Percentiles rank a stretch among this genome's conserved stretches.
Conservation (phyloP, 192 early-diverging fungal species). For the Chytriomyces confervae region DNA sequence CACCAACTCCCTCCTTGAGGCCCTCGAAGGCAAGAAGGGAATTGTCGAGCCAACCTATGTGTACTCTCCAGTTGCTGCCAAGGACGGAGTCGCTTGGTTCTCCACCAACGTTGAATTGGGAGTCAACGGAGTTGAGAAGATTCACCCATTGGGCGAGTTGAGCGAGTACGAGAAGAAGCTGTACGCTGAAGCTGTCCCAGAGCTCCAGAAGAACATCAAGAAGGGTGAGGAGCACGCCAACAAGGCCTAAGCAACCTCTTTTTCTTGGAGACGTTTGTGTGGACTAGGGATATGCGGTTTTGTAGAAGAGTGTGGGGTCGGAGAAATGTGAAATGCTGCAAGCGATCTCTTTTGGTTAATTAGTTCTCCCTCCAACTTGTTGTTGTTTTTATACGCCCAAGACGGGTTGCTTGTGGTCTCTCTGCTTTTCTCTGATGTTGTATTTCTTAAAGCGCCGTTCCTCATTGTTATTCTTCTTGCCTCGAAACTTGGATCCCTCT, state of each 20-base stretch:
- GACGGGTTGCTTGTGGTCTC: too few relatives aligned
- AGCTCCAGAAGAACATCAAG: constrained; percentile 86
- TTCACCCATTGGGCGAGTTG: constrained; percentile 78
- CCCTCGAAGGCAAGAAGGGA: constrained; percentile 78
- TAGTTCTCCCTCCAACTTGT: too few relatives aligned
- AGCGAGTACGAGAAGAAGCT: constrained; percentile 83
- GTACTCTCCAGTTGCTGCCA: constrained; percentile 65
- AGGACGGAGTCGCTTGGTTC: constrained; percentile 67
- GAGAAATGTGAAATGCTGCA: too few relatives aligned
- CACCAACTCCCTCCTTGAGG: constrained; percentile 84
- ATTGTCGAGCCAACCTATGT: constrained; percentile 92
- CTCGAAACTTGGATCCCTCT: too few relatives aligned
- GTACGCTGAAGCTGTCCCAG: constrained; percentile 74
- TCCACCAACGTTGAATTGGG: constrained; percentile 68
- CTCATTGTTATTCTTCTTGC: too few relatives aligned
- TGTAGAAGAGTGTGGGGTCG: too few relatives aligned
- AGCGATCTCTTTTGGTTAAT: too few relatives aligned
- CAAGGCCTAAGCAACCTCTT: constrained; percentile 35
- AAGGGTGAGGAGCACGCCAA: constrained; percentile 87
- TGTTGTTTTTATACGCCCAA: too few relatives aligned
- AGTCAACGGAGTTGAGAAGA: constrained; percentile 81
- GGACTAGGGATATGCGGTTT: too few relatives aligned
- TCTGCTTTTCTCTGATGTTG: too few relatives aligned
- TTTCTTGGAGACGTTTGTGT: too few relatives aligned
- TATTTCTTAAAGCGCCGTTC: too few relatives aligned